phyloP scores from a whole-genome alignment of 1,284 basidiomycete genomes.

The Boletus hoseneyae region DNA sequence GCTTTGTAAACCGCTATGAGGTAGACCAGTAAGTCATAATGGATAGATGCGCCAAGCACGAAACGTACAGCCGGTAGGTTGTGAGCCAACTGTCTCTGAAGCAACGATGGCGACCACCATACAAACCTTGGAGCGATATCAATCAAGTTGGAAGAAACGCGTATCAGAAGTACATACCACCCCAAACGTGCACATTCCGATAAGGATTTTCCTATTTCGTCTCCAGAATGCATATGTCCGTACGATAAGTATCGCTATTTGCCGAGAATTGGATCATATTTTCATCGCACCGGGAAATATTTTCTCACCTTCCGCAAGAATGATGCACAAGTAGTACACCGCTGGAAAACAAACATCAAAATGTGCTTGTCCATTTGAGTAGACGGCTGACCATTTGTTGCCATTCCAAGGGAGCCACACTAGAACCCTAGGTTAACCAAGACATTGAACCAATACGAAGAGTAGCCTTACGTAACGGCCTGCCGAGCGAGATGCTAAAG shows the following conservation, averaged over 20 bases:
- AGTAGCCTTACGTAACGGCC: conserved; percentile 10
- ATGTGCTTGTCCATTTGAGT: neutral
- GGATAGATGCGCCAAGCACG: neutral
- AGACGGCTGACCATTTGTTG: conserved; percentile 6
- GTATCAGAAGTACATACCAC: conserved; percentile 7
- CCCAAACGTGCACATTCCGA: conserved; percentile 15
- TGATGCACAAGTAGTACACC: conserved; percentile 20
- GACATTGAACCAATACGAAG: neutral
- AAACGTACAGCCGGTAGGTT: conserved; percentile 9
- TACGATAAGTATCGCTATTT: conserved; percentile 21
- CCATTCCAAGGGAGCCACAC: conserved; percentile 16
- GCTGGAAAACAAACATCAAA: conserved; percentile 6
- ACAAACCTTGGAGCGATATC: conserved; percentile 7
- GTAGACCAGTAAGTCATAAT: neutral
- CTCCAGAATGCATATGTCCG: conserved; percentile 27
- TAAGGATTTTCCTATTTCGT: conserved; percentile 17
- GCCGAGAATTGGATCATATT: neutral
- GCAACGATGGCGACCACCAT: conserved; percentile 7
- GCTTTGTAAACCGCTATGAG: conserved; percentile 14
- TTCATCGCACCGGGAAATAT: neutral
- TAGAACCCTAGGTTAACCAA: conserved; percentile 5
- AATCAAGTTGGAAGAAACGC: neutral
- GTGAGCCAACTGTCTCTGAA: conserved; percentile 13
- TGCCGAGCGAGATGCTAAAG: conserved; percentile 11
- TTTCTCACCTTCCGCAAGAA: conserved; percentile 20